These are phyloP conservation scores for Penicillium sclerotigenum DNA, from an alignment of 2,329 filamentous ascomycete genomes.

Conservation along the genomic window DNA sequence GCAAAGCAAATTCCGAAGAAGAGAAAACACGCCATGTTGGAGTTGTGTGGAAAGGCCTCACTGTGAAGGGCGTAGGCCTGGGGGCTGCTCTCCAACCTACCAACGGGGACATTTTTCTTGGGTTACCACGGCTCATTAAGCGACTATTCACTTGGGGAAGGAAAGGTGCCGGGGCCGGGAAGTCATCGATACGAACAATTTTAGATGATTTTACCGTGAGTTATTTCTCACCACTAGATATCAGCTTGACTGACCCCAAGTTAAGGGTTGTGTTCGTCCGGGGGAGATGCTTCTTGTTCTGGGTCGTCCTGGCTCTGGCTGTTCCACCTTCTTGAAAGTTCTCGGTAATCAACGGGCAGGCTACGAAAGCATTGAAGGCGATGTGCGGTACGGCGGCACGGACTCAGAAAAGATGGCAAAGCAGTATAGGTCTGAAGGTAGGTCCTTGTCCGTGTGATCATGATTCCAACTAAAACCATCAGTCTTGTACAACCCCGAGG, in stretches of 20 bases:
- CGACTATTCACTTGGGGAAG: slow-evolving; percentile 40
- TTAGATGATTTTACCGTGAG: slow-evolving; percentile 58
- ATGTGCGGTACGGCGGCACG: slow-evolving; percentile 55
- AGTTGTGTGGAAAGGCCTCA: slow-evolving; percentile 67
- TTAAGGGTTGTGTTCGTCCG: slow-evolving; percentile 39
- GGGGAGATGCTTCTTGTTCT: slow-evolving; percentile 43
- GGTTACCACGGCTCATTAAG: slow-evolving; percentile 47
- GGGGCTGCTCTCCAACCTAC: slow-evolving; percentile 61
- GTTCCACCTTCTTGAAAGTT: slow-evolving; percentile 81
- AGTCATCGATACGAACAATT: slow-evolving; percentile 61
- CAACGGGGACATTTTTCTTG: slow-evolving; percentile 55
- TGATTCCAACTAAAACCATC: slow-evolving; percentile 27
- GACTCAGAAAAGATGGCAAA: slow-evolving; percentile 51
- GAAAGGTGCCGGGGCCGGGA: slow-evolving; percentile 27
- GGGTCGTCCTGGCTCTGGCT: slow-evolving; percentile 49
- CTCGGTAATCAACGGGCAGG: slow-evolving; percentile 66
- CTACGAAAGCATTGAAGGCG: slow-evolving; percentile 58
- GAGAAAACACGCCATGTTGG: slow-evolving; percentile 68
- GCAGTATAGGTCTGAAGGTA: slow-evolving; percentile 46
- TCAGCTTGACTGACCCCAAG: not conserved
- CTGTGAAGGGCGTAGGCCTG: slow-evolving; percentile 66
- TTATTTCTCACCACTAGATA: not conserved
- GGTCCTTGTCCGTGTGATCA: not conserved
- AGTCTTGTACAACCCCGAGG: slow-evolving; percentile 73
- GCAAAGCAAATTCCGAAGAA: slow-evolving; percentile 64